Evolutionary conservation across 208 protist genomes (phyloP).

Genomic region (Crithidia fasciculata): DNA sequence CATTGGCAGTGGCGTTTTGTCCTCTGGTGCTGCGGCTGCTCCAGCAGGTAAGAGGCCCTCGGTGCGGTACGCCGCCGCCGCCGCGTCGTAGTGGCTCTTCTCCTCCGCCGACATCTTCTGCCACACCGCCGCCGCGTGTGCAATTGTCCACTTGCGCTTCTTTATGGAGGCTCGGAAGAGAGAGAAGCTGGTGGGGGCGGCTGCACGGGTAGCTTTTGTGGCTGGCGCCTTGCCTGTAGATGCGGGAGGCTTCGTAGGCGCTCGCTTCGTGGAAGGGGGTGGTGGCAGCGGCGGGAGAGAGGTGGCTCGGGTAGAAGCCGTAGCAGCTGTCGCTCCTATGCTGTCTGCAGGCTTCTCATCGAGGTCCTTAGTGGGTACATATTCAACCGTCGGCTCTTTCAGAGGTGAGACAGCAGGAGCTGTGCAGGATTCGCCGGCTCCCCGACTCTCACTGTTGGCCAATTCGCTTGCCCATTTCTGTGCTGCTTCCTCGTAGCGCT

Average conservation of each 20-base stretch:
- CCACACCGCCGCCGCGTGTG: slow-evolving; percentile 45
- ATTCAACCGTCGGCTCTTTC: neutral
- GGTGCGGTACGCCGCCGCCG: slow-evolving; percentile 53
- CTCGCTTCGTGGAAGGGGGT: too few relatives aligned
- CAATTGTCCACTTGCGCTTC: slow-evolving; percentile 7
- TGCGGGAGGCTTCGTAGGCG: too few relatives aligned
- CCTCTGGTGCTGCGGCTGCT: too few relatives aligned
- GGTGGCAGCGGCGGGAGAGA: too few relatives aligned
- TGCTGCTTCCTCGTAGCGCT: slow-evolving; percentile 20
- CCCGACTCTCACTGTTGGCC: too few relatives aligned
- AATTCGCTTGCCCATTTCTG: slow-evolving; percentile 8
- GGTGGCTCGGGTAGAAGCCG: too few relatives aligned
- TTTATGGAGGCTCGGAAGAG: slow-evolving; percentile 37
- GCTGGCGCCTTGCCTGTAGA: neutral
- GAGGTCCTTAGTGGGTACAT: too few relatives aligned
- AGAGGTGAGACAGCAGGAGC: neutral
- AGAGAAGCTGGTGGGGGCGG: slow-evolving; percentile 30
- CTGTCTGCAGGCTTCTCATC: too few relatives aligned
- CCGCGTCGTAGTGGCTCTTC: slow-evolving; percentile 64
- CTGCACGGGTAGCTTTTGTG: neutral
- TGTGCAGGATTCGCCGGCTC: too few relatives aligned
- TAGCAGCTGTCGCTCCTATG: too few relatives aligned
- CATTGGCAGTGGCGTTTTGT: too few relatives aligned
- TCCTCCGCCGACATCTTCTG: slow-evolving; percentile 44
- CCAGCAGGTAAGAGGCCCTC: neutral